Base-by-base conservation (phyloP, 2,329 filamentous ascomycete genomes). In the Triangularia setosa region DNA sequence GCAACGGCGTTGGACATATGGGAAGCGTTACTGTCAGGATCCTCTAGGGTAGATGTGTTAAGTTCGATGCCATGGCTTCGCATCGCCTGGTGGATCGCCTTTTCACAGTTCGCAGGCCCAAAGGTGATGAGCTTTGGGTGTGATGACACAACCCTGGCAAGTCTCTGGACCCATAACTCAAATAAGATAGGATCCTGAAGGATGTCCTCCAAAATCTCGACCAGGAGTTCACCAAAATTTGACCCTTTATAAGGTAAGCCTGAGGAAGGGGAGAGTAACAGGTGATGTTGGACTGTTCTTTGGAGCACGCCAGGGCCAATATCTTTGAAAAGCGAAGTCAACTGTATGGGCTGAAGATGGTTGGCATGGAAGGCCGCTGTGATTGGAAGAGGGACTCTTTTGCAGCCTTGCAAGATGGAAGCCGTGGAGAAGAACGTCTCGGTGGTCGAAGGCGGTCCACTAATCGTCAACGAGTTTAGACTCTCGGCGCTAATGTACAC, bases 291-390 rank as follows among this genome's bases (percentile, higher is more conserved):
- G 5, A 61, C 27, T 3, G 35, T 6, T 60, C 16, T 58, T 16
- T 25, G 14, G 5, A 61, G 58, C 5, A 66, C 21, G 11, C n/a
- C n/a, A 9, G 28, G 27, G 25, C 48, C 60, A 3, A 60, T 11
- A 4, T 48, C 11, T 11, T 40, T 14, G 21, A 53, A 6, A 4
- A 58, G 14, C 18, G 30, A 58, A 9, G 16, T 2, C 1, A 12
- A 6, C 9, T 48, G 28, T 3, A 66, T 54, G 8, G 53, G 40
- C 8, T 57, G 48, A n/a, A 66, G 54, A 53, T 66, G 61, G 4
- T 24, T 23, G 4, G 64, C 64, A 54, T 66, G 64, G 23, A 66
- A 66, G 2, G 64, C 64, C 14, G 61, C 64, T 4, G 56, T 55
- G 4, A 65, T 62, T 1, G 63, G 63, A 16, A 62, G 63, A 11